Percentiles rank a stretch among this genome's conserved stretches.
These are phyloP conservation scores for Trichosporon faecale DNA, from an alignment of 1,284 basidiomycete species.

Conservation along the genomic window DNA sequence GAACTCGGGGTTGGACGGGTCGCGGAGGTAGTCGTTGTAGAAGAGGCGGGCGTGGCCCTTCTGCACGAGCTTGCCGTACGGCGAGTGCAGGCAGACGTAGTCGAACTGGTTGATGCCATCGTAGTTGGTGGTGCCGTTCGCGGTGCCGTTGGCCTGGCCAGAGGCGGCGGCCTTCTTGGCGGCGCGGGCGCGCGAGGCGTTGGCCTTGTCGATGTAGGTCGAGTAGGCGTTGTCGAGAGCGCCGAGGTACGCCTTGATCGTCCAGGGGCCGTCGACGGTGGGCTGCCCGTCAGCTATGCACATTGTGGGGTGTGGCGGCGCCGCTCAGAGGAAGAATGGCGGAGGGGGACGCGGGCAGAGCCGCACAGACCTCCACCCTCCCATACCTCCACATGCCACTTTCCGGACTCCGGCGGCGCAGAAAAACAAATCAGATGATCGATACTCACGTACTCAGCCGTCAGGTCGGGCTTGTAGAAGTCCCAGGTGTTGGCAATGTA, in stretches of 20 bases:
- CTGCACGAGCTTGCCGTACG: slow-evolving; percentile 97
- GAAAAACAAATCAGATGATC: neutral
- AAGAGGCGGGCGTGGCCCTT: slow-evolving; percentile 90
- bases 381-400: neutral
- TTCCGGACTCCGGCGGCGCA: neutral
- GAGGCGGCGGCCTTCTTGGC: slow-evolving; percentile 45
- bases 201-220: slow-evolving; percentile 79
- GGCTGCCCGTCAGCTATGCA: slow-evolving; percentile 59
- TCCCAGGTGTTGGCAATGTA: slow-evolving; percentile 98
- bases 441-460: slow-evolving; percentile 53
- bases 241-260: slow-evolving; percentile 90
- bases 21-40: slow-evolving; percentile 73
- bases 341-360: neutral
- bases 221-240: slow-evolving; percentile 89
- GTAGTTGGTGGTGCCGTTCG: slow-evolving; percentile 31
- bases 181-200: slow-evolving; percentile 56
- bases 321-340: neutral
- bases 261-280: slow-evolving; percentile 94
- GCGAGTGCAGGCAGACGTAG: slow-evolving; percentile 88
- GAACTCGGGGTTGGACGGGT: slow-evolving; percentile 71
- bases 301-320: neutral
- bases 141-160: slow-evolving; percentile 29
- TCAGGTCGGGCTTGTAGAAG: slow-evolving; percentile 92
- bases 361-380: neutral
- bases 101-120: slow-evolving; percentile 74